Conservation (phyloP, 306 rosid genomes). For the Herpetospermum pedunculosum region DNA sequence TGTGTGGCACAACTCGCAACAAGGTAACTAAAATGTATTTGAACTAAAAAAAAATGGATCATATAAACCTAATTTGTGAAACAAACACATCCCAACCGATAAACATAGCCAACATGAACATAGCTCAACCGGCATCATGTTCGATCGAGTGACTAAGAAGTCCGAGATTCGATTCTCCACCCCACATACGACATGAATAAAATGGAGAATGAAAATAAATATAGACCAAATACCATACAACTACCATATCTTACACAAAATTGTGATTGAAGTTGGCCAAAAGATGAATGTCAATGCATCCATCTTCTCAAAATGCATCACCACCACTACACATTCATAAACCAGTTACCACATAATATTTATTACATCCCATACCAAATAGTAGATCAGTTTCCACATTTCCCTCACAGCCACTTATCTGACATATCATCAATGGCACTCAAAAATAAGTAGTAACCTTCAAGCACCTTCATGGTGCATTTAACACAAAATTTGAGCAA, state of each 20-base stretch:
- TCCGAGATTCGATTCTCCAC: too few relatives aligned
- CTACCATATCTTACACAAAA: neutral
- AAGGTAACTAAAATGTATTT: too few relatives aligned
- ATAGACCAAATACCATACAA: neutral
- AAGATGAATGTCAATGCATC: neutral
- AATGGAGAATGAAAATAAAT: neutral
- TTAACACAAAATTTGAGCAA: conserved; percentile 1
- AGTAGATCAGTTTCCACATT: neutral
- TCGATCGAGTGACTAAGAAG: too few relatives aligned
- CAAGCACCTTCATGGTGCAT: neutral
- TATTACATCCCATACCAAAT: neutral
- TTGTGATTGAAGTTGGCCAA: neutral
- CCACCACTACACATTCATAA: neutral
- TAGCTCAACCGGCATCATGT: too few relatives aligned
- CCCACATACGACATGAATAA: too few relatives aligned
- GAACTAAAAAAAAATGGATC: too few relatives aligned
- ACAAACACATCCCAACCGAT: too few relatives aligned
- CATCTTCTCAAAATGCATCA: neutral
- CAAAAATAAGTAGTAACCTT: neutral
- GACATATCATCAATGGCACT: neutral
- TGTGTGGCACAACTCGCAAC: too few relatives aligned
- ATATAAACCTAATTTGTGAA: too few relatives aligned
- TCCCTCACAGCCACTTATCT: neutral
- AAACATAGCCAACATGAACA: too few relatives aligned
- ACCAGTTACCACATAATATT: neutral